These are phyloP conservation scores for Neurospora crassa DNA, from an alignment of 2,329 filamentous ascomycete species.

Conservation along the genomic window DNA sequence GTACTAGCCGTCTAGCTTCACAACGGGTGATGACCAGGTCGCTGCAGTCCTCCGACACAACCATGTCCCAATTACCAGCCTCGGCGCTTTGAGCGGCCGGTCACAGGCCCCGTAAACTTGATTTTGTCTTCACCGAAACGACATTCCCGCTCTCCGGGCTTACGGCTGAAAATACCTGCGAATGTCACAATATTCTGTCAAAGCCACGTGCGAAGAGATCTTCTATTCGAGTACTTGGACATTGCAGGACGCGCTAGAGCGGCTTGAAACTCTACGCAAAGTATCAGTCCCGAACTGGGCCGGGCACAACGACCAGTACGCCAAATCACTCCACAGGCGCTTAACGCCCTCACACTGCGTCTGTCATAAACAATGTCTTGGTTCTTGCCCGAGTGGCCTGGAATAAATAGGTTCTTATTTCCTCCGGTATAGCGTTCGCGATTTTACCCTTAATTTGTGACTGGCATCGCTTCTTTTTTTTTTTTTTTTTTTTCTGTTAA, in stretches of 20 bases:
- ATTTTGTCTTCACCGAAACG: not conserved
- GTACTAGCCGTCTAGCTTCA: not conserved
- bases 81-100: not conserved
- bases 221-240: not conserved
- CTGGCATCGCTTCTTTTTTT: conserved; percentile 16
- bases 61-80: not conserved
- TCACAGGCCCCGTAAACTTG: not conserved
- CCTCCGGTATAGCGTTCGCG: not conserved
- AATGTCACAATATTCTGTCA: not conserved
- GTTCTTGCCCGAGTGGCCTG: not conserved
- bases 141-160: not conserved
- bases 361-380: not conserved
- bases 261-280: not conserved
- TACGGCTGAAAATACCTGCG: not conserved
- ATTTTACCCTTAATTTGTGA: conserved; percentile 9
- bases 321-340: not conserved
- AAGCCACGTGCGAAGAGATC: not conserved
- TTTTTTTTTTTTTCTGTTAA: conserved; percentile 7
- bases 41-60: not conserved
- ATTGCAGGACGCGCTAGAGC: not conserved
- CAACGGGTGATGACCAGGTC: not conserved
- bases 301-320: conserved; percentile 12
- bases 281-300: not conserved
- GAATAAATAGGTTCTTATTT: not conserved
- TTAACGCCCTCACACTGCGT: conserved; percentile 3